These are phyloP conservation scores for Fragaria ananassa DNA, from an alignment of 306 rosid genomes.

Conservation along the genomic window DNA sequence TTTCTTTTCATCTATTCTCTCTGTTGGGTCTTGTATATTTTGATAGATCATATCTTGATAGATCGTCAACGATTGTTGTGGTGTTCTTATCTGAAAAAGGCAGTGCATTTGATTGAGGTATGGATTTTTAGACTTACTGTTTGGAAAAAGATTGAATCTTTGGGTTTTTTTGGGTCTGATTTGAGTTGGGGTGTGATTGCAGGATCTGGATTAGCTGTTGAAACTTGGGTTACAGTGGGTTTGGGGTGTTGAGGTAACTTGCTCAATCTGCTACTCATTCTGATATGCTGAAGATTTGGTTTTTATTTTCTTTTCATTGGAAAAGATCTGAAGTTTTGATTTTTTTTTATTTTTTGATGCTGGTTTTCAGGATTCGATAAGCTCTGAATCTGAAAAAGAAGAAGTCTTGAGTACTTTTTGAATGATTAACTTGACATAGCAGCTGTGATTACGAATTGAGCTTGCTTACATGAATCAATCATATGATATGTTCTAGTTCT, in stretches of 20 bases:
- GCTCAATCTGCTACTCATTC: constrained; percentile 7
- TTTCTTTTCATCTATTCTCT: neutral
- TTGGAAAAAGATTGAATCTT: neutral
- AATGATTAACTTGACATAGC: neutral
- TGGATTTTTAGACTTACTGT: neutral
- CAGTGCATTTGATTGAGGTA: constrained; percentile 22
- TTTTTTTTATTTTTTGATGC: neutral
- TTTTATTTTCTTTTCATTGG: neutral
- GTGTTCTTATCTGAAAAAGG: constrained; percentile 5
- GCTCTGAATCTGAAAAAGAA: constrained; percentile 3
- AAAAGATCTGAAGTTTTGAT: neutral
- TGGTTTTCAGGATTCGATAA: constrained; percentile 1
- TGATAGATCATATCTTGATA: constrained; percentile 9
- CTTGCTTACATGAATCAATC: neutral
- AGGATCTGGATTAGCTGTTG: constrained; percentile 29
- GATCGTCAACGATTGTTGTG: constrained; percentile 28
- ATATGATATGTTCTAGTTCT: neutral
- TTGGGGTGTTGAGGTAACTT: constrained; percentile 26
- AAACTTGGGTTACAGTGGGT: constrained; percentile 10
- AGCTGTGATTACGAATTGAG: neutral
- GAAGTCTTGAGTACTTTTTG: neutral
- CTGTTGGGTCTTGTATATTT: constrained; percentile 13
- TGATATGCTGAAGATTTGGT: neutral
- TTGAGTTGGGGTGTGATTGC: constrained; percentile 26
- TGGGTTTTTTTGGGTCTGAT: constrained; percentile 19